Evolutionary conservation across 805 yeast species (phyloP), one percentile per base, ranked within the genome.

Genomic region (Candida sphagnicola): DNA sequence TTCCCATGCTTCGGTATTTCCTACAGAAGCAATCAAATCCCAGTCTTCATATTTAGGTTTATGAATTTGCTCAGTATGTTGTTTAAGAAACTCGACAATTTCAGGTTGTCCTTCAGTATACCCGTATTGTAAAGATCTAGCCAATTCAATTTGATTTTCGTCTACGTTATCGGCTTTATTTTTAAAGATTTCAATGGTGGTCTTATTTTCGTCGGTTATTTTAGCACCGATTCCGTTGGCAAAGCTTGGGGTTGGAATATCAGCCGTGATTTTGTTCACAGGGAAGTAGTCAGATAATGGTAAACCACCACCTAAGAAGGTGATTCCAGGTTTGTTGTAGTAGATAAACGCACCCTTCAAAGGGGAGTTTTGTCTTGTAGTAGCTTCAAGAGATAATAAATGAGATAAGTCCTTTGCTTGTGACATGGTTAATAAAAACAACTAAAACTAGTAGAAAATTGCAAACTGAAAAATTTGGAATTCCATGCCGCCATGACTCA

Each of bases 251-350:
- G 79, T 72, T 40, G 96, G 95, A 5, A 88, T 70, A 40, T 77
- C 78, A 11, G 84, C 82, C 16, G 73, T 59, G 41, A 91, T 59
- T 48, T 79, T 77, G 53, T 89, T 87, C 75, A 91, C 87, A 31
- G 99, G 98, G 75, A 91, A 91, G 64, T 86, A 85, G 46, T 85
- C 91, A 18, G 96, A 69, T 59, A 87, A 67, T 11, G 99, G 99
- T 51, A 91, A 75, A 5, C 99, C 99, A 52, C 98, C 99, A 39
- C 97, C 98, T 40, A 91, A 75, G 57, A 89, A 90, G 40, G 88
- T 80, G 56, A 93, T 72, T 38, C 82, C 78, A 24, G 95, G 96
- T 46, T 77, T 74, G 31, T 70, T 67, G 54, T 70, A 83, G 68
- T 85, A 83, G 56, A 79, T 80, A 72, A 91, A 87, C 13, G 95